Evolutionary conservation across 768 basidiomycete genomes (phyloP).

Genomic region (Termitomyces sp.): DNA sequence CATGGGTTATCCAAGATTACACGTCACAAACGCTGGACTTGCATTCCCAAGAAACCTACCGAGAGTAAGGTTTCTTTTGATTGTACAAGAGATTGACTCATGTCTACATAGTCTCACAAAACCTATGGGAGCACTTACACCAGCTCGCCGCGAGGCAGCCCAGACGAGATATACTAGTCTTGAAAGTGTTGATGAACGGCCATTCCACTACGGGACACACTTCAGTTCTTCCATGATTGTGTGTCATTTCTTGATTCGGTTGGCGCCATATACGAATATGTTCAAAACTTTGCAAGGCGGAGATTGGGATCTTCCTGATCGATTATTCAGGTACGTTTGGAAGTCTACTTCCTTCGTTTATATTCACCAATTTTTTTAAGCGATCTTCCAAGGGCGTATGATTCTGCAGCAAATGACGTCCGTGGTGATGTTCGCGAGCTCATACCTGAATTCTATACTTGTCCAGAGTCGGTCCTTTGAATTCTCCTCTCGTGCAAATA

Average conservation of each 20-base stretch:
- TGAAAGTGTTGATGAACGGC: conserved; percentile 75
- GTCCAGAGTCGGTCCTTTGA: conserved; percentile 57
- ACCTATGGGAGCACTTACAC: conserved; percentile 89
- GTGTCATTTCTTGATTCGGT: conserved; percentile 87
- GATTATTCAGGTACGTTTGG: conserved; percentile 62
- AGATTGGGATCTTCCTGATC: conserved; percentile 90
- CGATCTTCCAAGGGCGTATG: conserved; percentile 75
- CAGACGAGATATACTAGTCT: conserved; percentile 69
- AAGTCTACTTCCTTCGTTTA: background rate
- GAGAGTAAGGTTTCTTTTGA: conserved; percentile 52
- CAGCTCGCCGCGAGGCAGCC: conserved; percentile 70
- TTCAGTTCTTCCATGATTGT: conserved; percentile 97
- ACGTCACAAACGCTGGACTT: conserved; percentile 65
- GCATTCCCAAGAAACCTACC: conserved; percentile 51
- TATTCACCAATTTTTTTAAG: conserved; percentile 25
- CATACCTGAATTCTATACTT: conserved; percentile 85
- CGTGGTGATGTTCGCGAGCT: conserved; percentile 92
- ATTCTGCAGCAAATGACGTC: conserved; percentile 79
- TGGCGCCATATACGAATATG: conserved; percentile 91
- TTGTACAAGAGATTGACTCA: background rate
- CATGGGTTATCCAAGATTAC: conserved; percentile 90
- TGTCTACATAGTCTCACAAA: conserved; percentile 56
- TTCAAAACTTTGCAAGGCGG: conserved; percentile 94
- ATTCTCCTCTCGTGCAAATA: background rate
- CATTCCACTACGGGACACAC: conserved; percentile 93